These are phyloP conservation scores for Huntiella bhutanensis DNA, from an alignment of 2,329 filamentous ascomycete species.

Conservation along the genomic window DNA sequence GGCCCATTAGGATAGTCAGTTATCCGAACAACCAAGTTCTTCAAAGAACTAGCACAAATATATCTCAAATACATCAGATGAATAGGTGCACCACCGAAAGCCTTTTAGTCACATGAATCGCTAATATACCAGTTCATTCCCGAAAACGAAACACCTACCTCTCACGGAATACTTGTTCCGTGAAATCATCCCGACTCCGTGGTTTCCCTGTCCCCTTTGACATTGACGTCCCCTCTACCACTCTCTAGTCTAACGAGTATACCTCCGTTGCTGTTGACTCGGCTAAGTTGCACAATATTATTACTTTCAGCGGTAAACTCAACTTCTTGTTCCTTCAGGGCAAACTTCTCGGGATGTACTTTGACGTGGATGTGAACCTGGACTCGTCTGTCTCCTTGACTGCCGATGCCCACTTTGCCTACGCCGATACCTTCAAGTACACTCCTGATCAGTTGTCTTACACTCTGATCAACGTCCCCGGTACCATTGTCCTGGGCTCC, in stretches of 20 bases:
- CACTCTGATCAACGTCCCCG: constrained; percentile 21
- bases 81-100: too few relatives aligned
- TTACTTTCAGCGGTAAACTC: constrained; percentile 25
- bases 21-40: too few relatives aligned
- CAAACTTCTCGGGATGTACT: constrained; percentile 17
- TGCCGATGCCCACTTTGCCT: constrained; percentile 18
- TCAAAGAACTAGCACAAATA: too few relatives aligned
- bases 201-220: constrained; percentile 2
- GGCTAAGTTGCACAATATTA: constrained; percentile 18
- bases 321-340: constrained; percentile 3
- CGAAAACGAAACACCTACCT: too few relatives aligned
- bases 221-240: constrained; percentile 9
- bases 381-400: constrained; percentile 20
- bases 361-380: constrained; percentile 24
- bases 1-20: too few relatives aligned
- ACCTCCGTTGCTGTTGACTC: constrained; percentile 19
- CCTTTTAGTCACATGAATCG: too few relatives aligned
- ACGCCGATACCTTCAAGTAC: constrained; percentile 20
- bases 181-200: too few relatives aligned
- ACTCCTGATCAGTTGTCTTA: constrained; percentile 18
- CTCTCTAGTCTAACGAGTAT: constrained; percentile 16
- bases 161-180: too few relatives aligned
- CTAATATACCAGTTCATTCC: too few relatives aligned
- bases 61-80: too few relatives aligned
- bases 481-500: constrained; percentile 21